Evolutionary conservation across 2,329 filamentous ascomycete genomes (phyloP), one percentile per base, ranked within the genome.

Genomic region (Orbilia brochopaga): DNA sequence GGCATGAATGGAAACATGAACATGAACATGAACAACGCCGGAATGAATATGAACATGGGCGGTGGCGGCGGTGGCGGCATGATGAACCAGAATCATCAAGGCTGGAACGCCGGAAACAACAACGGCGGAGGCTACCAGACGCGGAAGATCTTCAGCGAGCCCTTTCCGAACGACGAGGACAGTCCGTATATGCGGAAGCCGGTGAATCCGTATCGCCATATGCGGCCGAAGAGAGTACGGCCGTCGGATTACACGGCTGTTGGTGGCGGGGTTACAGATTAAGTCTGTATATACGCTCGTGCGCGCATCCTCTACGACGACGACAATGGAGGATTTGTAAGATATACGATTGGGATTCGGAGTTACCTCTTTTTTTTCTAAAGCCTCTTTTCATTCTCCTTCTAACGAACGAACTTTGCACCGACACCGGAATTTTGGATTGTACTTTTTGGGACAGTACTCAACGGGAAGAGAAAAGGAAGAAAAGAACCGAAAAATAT

Each of bases 161-260:
- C 83, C 11, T 81, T 83, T 69, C 84, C 84, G 1, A 87, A 85
- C 67, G 86, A 87, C 74, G 91, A 95, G 63, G 92, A 96, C 66
- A 91, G 92, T 70, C 90, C 94, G 5, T 99, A 99, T 81, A 95
- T 97, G 79, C 86, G 94, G 66, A 93, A 96, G 79, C 94, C 94
- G 0, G 90, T 97, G 73, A 99, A 99, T 78, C 93, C 92, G 1
- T 90, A 96, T 78, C 87, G 94, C 56, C 90, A 94, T 78, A 91
- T 92, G 77, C 86, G 90, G 76, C 88, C 91, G 76, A 86, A 89
- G 74, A 85, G 91, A 76, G 87, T 90, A 61, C 85, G 94, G 62
- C 92, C 92, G 10, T 94, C 91, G 78, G 94, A 99, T 81, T 97
- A 75, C 63, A 77, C 76, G 35, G 75, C 76, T 21, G 59, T 77